Evolutionary conservation across 495 filamentous ascomycete genomes (phyloP).

Genomic region (Hyphodiscus hymeniophilus): DNA sequence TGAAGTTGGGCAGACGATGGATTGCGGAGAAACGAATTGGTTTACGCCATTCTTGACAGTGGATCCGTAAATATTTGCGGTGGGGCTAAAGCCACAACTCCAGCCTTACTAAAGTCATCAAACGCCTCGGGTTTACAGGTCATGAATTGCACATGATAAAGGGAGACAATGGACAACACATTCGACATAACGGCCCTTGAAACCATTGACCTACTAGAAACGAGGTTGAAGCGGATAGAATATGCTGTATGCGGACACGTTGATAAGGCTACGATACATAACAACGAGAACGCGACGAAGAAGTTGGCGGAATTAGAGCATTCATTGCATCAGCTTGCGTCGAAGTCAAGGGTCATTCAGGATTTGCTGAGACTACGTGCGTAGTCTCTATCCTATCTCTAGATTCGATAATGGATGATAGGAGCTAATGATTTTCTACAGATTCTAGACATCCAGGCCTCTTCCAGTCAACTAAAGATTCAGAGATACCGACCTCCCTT

Average conservation of each 20-base stretch:
- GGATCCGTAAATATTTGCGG: too few relatives aligned
- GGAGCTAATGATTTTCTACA: slow-evolving; percentile 25
- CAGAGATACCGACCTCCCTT: slow-evolving; percentile 34
- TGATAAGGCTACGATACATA: slow-evolving; percentile 25
- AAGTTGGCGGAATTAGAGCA: slow-evolving; percentile 59
- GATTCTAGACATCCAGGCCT: slow-evolving; percentile 52
- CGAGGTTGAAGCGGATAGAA: slow-evolving; percentile 64
- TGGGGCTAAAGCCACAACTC: too few relatives aligned
- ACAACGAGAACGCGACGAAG: slow-evolving; percentile 36
- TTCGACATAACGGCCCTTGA: slow-evolving; percentile 44
- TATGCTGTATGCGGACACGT: slow-evolving; percentile 60
- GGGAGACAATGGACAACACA: slow-evolving; percentile 31
- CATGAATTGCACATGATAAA: too few relatives aligned
- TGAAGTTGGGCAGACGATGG: too few relatives aligned
- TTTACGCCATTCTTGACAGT: too few relatives aligned
- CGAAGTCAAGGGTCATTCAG: slow-evolving; percentile 36
- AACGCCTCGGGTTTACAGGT: too few relatives aligned
- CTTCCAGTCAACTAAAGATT: slow-evolving; percentile 37
- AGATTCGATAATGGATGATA: too few relatives aligned
- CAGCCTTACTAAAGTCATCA: too few relatives aligned
- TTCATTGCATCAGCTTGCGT: slow-evolving; percentile 42
- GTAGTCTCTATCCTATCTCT: slow-evolving; percentile 7
- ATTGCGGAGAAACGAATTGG: too few relatives aligned
- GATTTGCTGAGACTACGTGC: slow-evolving; percentile 40
- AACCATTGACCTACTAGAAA: slow-evolving; percentile 70